Conservation (phyloP, 2,329 filamentous ascomycete genomes). For the Fusarium caatingaense region DNA sequence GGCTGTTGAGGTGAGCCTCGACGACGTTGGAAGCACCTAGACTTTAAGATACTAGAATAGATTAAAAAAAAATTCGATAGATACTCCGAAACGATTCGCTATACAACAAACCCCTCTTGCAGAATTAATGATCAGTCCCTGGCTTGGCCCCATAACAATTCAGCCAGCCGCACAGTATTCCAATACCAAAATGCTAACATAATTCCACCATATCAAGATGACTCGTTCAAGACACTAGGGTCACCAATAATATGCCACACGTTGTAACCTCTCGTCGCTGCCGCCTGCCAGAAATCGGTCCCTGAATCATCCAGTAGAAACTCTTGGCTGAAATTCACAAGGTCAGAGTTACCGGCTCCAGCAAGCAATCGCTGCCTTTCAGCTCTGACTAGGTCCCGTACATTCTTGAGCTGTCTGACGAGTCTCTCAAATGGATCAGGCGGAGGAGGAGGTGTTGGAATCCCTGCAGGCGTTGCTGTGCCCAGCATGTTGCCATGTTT, state of each 20-base stretch:
- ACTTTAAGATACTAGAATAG: neutral
- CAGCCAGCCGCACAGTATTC: neutral
- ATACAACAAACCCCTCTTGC: constrained; percentile 10
- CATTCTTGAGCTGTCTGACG: constrained; percentile 47
- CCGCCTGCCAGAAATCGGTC: constrained; percentile 45
- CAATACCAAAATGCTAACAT: neutral
- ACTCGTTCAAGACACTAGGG: constrained; percentile 39
- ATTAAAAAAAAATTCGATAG: constrained; percentile 1
- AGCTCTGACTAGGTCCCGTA: constrained; percentile 48
- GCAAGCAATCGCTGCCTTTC: constrained; percentile 46
- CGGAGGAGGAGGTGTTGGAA: constrained; percentile 20
- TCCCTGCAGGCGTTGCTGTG: constrained; percentile 7
- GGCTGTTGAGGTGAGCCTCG: constrained; percentile 48
- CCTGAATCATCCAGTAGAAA: constrained; percentile 40
- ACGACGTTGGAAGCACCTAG: constrained; percentile 16
- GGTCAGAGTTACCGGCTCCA: constrained; percentile 35
- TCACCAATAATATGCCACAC: constrained; percentile 48
- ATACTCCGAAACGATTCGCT: constrained; percentile 4
- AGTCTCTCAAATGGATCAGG: constrained; percentile 52
- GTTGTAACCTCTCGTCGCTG: constrained; percentile 37
- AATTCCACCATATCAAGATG: constrained; percentile 7
- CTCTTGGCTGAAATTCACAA: constrained; percentile 39
- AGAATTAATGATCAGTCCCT: neutral
- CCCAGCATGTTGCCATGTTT: constrained; percentile 42
- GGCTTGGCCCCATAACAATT: neutral